These are phyloP conservation scores for Phytophthora citricola DNA, from an alignment of 352 stramenopile species.

Conservation along the genomic window DNA sequence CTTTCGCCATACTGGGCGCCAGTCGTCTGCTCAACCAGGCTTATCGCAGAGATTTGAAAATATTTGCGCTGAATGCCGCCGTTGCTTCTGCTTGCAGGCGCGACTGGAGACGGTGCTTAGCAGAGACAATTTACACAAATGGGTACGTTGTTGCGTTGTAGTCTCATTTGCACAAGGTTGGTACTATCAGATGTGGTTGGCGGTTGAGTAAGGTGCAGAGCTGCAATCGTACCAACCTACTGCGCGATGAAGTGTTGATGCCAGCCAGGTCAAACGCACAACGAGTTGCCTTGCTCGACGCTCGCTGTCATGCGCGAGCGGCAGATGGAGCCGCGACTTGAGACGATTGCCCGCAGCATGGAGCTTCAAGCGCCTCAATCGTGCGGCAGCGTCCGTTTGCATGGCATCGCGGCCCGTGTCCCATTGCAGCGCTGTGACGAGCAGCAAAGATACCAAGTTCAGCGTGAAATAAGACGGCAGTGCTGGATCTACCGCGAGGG, in stretches of 20 bases:
- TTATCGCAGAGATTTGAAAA: conserved; percentile 30
- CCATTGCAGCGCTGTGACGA: not conserved
- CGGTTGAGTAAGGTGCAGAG: not conserved
- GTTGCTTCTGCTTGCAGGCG: conserved; percentile 16
- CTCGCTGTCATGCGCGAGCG: conserved; percentile 11
- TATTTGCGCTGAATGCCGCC: conserved; percentile 16
- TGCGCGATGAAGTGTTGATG: conserved; percentile 12
- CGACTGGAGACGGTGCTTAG: conserved; percentile 31
- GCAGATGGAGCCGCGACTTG: conserved; percentile 11
- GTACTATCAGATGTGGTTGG: conserved; percentile 1
- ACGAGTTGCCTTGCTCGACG: conserved; percentile 13
- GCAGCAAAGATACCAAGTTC: conserved; percentile 8
- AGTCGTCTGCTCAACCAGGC: conserved; percentile 2
- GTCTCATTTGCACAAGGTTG: conserved; percentile 5
- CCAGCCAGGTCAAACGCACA: conserved; percentile 16
- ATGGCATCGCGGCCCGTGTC: conserved; percentile 10
- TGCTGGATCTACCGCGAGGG: no score
- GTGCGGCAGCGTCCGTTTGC: conserved; percentile 22
- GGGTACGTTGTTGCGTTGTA: conserved; percentile 29
- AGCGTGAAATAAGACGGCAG: conserved; percentile 11
- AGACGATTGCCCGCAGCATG: conserved; percentile 20
- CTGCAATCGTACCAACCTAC: not conserved
- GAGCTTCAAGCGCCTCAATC: conserved; percentile 22
- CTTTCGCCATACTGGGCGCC: conserved; percentile 12
- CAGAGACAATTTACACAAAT: conserved; percentile 29